phyloP scores from a whole-genome alignment of 2,329 filamentous ascomycete species.

The Aspergillaceae sp. region DNA sequence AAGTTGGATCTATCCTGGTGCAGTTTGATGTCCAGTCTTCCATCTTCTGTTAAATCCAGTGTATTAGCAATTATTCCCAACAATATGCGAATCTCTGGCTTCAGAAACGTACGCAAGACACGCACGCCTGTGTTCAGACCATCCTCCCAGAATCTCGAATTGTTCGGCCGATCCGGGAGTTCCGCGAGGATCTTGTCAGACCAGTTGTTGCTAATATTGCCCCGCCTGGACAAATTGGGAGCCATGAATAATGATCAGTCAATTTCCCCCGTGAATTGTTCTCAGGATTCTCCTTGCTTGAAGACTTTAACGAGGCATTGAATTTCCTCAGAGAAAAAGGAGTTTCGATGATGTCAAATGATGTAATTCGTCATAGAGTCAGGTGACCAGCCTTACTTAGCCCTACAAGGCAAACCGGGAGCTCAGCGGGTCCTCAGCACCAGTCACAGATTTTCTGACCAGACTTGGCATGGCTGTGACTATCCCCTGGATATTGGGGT shows the following conservation, averaged over 20 bases:
- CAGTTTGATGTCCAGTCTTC: conserved; percentile 71
- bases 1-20: conserved; percentile 60
- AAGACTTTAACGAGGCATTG: background rate
- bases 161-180: background rate
- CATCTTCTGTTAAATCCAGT: conserved; percentile 48
- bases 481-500: no score
- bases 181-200: background rate
- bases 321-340: background rate
- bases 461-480: no score
- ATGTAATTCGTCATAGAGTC: background rate
- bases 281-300: background rate
- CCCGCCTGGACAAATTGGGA: background rate
- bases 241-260: background rate
- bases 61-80: background rate
- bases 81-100: background rate
- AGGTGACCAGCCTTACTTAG: background rate
- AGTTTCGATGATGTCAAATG: background rate
- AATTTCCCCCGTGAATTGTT: background rate
- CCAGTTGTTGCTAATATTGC: background rate
- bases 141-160: conserved; percentile 1
- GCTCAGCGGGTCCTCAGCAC: no score
- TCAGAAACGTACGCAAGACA: conserved; percentile 9
- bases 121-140: conserved; percentile 12
- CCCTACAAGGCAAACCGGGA: background rate
- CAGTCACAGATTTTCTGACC: no score